A percentile compares a stretch with the other conserved stretches of the same genome.
Evolutionary conservation across 1,139 yeast species (phyloP).

Genomic region (Maudiozyma humilis): DNA sequence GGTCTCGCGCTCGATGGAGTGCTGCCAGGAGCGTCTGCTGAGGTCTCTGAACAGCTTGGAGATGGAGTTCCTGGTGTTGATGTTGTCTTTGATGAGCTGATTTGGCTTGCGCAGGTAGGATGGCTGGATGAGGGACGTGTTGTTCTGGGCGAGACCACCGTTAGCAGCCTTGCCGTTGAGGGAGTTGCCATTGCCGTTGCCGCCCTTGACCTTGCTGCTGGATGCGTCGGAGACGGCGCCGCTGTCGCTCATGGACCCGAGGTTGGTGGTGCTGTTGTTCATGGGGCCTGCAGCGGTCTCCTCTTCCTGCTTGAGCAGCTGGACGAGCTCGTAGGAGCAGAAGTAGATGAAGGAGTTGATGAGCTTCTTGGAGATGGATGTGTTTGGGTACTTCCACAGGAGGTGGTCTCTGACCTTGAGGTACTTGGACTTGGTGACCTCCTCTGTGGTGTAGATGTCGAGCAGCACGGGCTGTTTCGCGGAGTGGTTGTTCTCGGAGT

Average conservation of each 20-base stretch:
- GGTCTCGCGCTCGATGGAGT: conserved; percentile 48
- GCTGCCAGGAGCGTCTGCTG: conserved; percentile 89
- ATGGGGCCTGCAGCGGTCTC: conserved; percentile 9
- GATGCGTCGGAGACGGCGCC: conserved; percentile 6
- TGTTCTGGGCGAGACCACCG: background rate
- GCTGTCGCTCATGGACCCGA: conserved; percentile 8
- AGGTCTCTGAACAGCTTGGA: conserved; percentile 73
- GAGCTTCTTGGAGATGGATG: conserved; percentile 66
- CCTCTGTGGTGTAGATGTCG: conserved; percentile 58
- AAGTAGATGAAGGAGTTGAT: conserved; percentile 75
- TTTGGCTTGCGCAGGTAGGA: conserved; percentile 26
- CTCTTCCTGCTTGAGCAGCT: conserved; percentile 28
- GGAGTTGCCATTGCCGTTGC: background rate
- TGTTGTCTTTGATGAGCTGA: conserved; percentile 30
- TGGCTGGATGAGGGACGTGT: conserved; percentile 20
- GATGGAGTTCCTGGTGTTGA: conserved; percentile 39
- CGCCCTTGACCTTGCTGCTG: background rate
- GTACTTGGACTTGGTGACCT: conserved; percentile 60
- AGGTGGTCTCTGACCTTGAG: conserved; percentile 75
- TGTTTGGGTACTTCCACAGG: conserved; percentile 79
- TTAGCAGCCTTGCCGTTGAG: background rate
- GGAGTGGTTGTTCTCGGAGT: conserved; percentile 40
- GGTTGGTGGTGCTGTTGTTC: conserved; percentile 8
- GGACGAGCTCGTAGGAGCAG: conserved; percentile 50
- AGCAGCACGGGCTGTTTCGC: conserved; percentile 44